Evolutionary conservation across 1,139 yeast genomes (phyloP), one percentile per base, ranked within the genome.

Genomic region (Scheffersomyces quercinus): DNA sequence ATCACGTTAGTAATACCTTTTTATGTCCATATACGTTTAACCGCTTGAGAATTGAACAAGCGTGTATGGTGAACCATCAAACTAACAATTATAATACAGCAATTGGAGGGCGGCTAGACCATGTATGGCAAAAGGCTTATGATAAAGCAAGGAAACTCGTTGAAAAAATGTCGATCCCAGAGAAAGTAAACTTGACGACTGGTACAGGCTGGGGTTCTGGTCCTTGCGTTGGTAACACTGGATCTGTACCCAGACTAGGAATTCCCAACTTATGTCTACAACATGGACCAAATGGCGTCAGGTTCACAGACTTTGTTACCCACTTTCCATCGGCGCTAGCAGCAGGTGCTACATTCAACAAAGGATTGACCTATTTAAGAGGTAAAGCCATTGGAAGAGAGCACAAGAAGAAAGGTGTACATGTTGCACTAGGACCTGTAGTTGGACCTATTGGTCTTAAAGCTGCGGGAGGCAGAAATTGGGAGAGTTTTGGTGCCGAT

Each of bases 131-230:
- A 48, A 70, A 65, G 10, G 85, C 86, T 1, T 81, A 73, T 54
- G 75, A 70, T 20, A 75, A 75, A 44, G 87, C 86, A 2, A 65
- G 80, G 43, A 76, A 71, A 44, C 61, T 81, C 28, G 75, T 68
- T 26, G 75, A 75, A 47, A 77, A 77, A 50, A 76, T 82, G 79
- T 69, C 84, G 1, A 70, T 78, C 33, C 63, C 74, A 13, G 87
- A 82, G 55, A 82, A 81, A 53, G 85, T 80, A 34, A 82, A 82
- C 55, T 60, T 82, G 44, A 82, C 87, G 5, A 78, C 85, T 2
- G 87, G 87, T n/a, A 74, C 81, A 5, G 85, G 85, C 12, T 80
- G 84, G 82, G 78, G 79, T 3, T 69, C 79, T 8, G 85, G 84
- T 4, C 83, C 83, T 2, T 82, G 87, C 59, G 73, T 81, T 14